Evolutionary conservation across 2,329 filamentous ascomycete genomes (phyloP).

Genomic region (Cadophora gregata): DNA sequence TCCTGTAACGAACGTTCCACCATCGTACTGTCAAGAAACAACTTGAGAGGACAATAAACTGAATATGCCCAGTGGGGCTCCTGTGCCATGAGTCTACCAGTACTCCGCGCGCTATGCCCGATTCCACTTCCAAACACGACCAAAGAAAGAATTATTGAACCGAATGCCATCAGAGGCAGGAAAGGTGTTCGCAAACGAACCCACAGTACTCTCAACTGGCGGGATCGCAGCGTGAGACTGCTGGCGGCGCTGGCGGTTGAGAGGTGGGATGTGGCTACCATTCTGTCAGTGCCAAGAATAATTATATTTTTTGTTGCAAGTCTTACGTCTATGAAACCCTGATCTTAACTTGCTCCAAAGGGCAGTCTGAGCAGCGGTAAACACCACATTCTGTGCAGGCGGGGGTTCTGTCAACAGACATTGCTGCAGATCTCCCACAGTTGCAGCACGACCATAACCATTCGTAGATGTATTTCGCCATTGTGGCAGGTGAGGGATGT

Average conservation of each 20-base stretch:
- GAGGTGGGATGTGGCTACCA: too few relatives aligned
- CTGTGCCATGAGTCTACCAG: neutral
- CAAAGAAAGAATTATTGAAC: too few relatives aligned
- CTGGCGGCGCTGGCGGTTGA: too few relatives aligned
- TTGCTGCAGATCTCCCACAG: neutral
- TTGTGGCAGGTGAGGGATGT: neutral
- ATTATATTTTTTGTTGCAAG: too few relatives aligned
- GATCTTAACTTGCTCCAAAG: slow-evolving; percentile 10
- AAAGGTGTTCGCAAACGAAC: too few relatives aligned
- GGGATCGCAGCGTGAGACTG: too few relatives aligned
- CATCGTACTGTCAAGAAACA: neutral
- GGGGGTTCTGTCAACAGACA: neutral
- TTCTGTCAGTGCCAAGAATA: too few relatives aligned
- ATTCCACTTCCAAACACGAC: neutral
- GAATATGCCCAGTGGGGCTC: neutral
- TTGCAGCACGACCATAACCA: slow-evolving; percentile 17
- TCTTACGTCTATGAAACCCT: neutral
- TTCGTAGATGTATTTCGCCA: slow-evolving; percentile 6
- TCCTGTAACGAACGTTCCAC: too few relatives aligned
- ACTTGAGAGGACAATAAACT: too few relatives aligned
- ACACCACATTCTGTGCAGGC: slow-evolving; percentile 11
- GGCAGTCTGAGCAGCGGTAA: slow-evolving; percentile 11
- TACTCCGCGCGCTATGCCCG: slow-evolving; percentile 12
- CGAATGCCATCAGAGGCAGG: too few relatives aligned
- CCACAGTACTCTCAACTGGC: too few relatives aligned